phyloP scores from a whole-genome alignment of 1,139 yeast genomes.

The Yamadazyma pseudoaaseri region DNA sequence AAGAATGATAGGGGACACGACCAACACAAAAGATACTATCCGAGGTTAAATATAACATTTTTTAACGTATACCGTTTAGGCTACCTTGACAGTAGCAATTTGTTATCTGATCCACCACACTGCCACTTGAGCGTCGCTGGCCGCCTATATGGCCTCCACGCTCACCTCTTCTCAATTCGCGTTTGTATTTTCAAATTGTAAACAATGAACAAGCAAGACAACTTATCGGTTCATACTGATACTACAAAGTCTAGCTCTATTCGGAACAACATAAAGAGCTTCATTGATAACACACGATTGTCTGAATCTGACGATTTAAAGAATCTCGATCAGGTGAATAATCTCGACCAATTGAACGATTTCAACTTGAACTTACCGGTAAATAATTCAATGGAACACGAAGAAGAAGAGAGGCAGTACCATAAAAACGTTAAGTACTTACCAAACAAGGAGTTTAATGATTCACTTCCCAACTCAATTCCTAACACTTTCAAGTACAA shows the following conservation, averaged over 20 bases:
- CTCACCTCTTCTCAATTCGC: no score
- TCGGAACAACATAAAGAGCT: conserved; percentile 11
- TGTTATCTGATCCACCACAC: no score
- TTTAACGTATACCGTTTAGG: no score
- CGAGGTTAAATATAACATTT: no score
- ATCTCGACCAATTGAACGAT: conserved; percentile 10
- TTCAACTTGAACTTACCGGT: conserved; percentile 12
- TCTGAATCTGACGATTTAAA: conserved; percentile 7
- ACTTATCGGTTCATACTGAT: no score
- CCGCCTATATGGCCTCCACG: no score
- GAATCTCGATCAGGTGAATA: conserved; percentile 8
- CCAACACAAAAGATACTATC: no score
- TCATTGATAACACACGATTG: conserved; percentile 12
- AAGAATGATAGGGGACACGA: no score
- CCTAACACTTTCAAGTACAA: conserved; percentile 49
- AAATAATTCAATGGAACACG: conserved; percentile 4
- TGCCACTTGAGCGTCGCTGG: no score
- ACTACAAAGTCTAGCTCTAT: conserved; percentile 6
- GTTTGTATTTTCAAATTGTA: no score
- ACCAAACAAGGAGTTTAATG: conserved; percentile 33
- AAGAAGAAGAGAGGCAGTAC: conserved; percentile 18
- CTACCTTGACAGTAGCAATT: no score
- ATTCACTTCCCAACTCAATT: conserved; percentile 30
- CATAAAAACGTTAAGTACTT: conserved; percentile 35
- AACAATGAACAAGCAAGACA: no score